A percentile compares a stretch with the other conserved stretches of the same genome.
Evolutionary conservation across 805 yeast species (phyloP).

Genomic region (Pichia occidentalis): DNA sequence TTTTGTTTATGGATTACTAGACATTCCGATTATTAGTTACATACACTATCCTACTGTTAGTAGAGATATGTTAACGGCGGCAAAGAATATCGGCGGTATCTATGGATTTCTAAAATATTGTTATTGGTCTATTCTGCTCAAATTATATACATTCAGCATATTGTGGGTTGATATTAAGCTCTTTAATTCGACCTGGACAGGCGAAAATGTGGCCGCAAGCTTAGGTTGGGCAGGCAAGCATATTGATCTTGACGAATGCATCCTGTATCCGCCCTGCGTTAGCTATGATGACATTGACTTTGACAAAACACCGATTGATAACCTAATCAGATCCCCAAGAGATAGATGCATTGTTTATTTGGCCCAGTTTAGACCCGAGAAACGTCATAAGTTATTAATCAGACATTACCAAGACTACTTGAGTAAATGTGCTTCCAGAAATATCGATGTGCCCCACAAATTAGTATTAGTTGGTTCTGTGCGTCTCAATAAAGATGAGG

Average conservation of each 20-base stretch:
- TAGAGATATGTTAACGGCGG: slow-evolving; percentile 55
- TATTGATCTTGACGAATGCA: slow-evolving; percentile 28
- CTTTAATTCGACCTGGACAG: slow-evolving; percentile 91
- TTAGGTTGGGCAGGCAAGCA: slow-evolving; percentile 47
- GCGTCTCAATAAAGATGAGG: slow-evolving; percentile 59
- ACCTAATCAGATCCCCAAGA: slow-evolving; percentile 18
- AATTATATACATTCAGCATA: slow-evolving; percentile 61
- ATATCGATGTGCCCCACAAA: slow-evolving; percentile 36
- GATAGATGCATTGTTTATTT: slow-evolving; percentile 49
- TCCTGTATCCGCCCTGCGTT: slow-evolving; percentile 86
- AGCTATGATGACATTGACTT: slow-evolving; percentile 6
- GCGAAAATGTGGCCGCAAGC: slow-evolving; percentile 56
- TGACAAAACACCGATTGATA: slow-evolving; percentile 33
- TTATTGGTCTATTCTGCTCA: slow-evolving; percentile 71
- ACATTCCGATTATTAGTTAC: slow-evolving; percentile 76
- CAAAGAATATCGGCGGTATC: slow-evolving; percentile 10
- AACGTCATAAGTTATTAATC: slow-evolving; percentile 72
- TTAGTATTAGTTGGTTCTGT: slow-evolving; percentile 81
- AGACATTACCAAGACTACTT: slow-evolving; percentile 55
- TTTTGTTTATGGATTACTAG: slow-evolving; percentile 46
- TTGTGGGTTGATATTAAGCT: slow-evolving; percentile 56
- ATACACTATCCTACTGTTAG: slow-evolving; percentile 95
- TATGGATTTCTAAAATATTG: slow-evolving; percentile 36
- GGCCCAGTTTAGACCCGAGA: slow-evolving; percentile 95
- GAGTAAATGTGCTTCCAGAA: slow-evolving; percentile 1